Conservation (phyloP, 2,329 filamentous ascomycete genomes). For the Fusarium annulatum region DNA sequence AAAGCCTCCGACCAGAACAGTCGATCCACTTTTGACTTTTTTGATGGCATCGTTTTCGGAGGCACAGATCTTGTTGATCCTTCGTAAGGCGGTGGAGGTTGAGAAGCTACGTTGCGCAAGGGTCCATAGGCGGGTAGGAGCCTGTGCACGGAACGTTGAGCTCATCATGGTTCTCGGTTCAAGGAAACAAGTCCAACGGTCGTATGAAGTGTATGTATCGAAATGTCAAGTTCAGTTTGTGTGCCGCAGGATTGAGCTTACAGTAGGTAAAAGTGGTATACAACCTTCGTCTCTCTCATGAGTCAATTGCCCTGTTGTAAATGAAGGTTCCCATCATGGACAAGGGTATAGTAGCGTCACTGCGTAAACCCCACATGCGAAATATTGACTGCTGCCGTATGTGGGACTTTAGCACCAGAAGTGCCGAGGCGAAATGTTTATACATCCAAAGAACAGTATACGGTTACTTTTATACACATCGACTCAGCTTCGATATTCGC, state of each 20-base stretch:
- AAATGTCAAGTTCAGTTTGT: accelerated
- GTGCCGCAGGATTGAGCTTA: accelerated
- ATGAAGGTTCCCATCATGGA: not conserved
- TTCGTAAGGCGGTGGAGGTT: not conserved
- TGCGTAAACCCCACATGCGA: not conserved
- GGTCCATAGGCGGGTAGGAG: accelerated
- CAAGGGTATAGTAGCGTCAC: not conserved
- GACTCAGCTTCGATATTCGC: accelerated
- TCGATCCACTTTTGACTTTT: constrained; percentile 80
- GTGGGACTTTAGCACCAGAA: not conserved
- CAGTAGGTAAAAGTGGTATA: accelerated
- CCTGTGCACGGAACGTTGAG: not conserved
- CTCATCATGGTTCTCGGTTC: not conserved
- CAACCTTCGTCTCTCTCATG: not conserved
- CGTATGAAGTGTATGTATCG: no score
- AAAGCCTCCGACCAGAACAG: constrained; percentile 81
- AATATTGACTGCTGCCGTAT: not conserved
- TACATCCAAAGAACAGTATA: not conserved
- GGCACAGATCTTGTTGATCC: constrained; percentile 78
- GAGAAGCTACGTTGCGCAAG: not conserved
- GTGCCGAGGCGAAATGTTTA: not conserved
- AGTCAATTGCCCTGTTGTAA: not conserved
- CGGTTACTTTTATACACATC: not conserved
- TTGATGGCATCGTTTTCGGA: constrained; percentile 74
- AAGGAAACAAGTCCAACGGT: no score